phyloP scores from a whole-genome alignment of 2,329 filamentous ascomycete genomes.

The Colletotrichum sp. region DNA sequence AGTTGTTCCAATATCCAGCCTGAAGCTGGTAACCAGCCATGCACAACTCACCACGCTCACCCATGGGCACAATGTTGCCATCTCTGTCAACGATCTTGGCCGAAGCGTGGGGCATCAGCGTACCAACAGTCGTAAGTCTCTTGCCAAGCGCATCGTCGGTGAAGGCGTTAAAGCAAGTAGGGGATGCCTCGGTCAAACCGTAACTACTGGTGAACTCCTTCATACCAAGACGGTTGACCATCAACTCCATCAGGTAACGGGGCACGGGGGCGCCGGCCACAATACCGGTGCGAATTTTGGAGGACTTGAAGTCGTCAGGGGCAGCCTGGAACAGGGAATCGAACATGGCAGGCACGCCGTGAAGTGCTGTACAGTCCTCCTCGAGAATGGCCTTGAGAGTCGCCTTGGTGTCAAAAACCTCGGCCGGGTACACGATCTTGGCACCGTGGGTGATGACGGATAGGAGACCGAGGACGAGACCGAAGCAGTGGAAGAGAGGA shows the following conservation, averaged over 20 bases:
- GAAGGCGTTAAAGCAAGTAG: conserved; percentile 82
- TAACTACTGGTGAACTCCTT: conserved; percentile 74
- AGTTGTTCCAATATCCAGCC: conserved; percentile 71
- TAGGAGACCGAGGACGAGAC: conserved; percentile 77
- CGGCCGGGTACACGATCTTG: conserved; percentile 77
- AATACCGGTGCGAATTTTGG: conserved; percentile 73
- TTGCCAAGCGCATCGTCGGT: conserved; percentile 72
- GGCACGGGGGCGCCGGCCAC: conserved; percentile 82
- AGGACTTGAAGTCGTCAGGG: conserved; percentile 44
- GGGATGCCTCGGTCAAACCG: conserved; percentile 78
- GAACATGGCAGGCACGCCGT: conserved; percentile 87
- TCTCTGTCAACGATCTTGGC: conserved; percentile 79
- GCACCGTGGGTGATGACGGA: conserved; percentile 76
- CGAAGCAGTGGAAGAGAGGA: conserved; percentile 87
- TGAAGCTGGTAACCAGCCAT: conserved; percentile 81
- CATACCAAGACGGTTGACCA: conserved; percentile 77
- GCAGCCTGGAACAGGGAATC: conserved; percentile 64
- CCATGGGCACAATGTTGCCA: conserved; percentile 70
- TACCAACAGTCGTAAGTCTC: conserved; percentile 75
- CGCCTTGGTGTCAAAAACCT: conserved; percentile 73
- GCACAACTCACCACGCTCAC: conserved; percentile 74
- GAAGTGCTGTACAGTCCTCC: conserved; percentile 74
- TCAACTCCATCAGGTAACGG: conserved; percentile 73
- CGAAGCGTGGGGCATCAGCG: conserved; percentile 74
- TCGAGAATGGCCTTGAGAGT: conserved; percentile 70